phyloP scores from a whole-genome alignment of 371 early-diverging fungal genomes.

The Mucor circinelloides region DNA sequence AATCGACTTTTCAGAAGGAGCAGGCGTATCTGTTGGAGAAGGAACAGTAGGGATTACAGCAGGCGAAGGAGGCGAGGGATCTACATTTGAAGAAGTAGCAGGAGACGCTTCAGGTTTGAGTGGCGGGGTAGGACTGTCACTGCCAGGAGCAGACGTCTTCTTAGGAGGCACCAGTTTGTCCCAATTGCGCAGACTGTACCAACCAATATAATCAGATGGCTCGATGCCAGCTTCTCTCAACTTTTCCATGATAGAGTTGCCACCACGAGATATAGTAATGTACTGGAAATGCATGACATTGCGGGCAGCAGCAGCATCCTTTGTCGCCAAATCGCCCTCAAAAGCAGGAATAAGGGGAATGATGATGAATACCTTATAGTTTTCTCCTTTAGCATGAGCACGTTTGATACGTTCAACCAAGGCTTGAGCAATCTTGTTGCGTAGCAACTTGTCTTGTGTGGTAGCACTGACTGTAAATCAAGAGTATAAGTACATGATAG shows the following conservation, averaged over 20 bases:
- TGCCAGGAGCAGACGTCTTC: background rate
- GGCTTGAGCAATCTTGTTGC: slow-evolving; percentile 51
- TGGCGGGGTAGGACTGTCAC: background rate
- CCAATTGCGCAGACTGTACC: slow-evolving; percentile 78
- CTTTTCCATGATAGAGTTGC: slow-evolving; percentile 68
- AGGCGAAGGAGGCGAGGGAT: background rate
- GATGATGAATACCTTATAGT: slow-evolving; percentile 83
- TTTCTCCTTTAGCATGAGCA: slow-evolving; percentile 70
- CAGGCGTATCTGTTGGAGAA: background rate
- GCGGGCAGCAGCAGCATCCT: slow-evolving; percentile 73
- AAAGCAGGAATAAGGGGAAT: slow-evolving; percentile 94
- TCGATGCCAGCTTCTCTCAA: slow-evolving; percentile 68
- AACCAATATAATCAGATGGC: slow-evolving; percentile 80
- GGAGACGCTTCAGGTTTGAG: background rate
- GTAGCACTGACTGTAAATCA: slow-evolving; percentile 36
- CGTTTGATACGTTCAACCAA: slow-evolving; percentile 74
- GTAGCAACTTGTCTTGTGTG: slow-evolving; percentile 36
- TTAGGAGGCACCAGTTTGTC: slow-evolving; percentile 48
- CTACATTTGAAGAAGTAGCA: background rate
- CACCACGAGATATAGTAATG: slow-evolving; percentile 79
- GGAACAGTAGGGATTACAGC: background rate
- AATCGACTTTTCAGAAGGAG: slow-evolving; percentile 3
- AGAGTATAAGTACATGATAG: background rate
- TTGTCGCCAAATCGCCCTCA: slow-evolving; percentile 78
- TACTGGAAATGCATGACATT: slow-evolving; percentile 86